Percentiles rank a stretch among this genome's conserved stretches.
Evolutionary conservation across 2,329 filamentous ascomycete species (phyloP).

Genomic region (Xylariaceae sp.): DNA sequence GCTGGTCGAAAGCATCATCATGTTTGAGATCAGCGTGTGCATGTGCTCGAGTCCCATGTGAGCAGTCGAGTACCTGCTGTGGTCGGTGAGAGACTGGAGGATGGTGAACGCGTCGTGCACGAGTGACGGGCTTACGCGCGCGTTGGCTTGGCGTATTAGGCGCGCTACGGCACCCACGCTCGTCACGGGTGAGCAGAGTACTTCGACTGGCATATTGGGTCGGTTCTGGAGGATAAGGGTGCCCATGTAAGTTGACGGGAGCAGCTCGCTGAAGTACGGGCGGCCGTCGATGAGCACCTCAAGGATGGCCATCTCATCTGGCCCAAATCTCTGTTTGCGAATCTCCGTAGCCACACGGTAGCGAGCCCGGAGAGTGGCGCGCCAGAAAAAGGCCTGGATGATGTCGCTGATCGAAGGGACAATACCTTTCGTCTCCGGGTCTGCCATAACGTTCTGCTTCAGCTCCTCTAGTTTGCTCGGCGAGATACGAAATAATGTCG

Average conservation of each 20-base stretch:
- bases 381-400: constrained; percentile 40
- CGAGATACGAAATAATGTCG: constrained; percentile 34
- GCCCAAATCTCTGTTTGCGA: constrained; percentile 15
- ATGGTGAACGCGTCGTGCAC: constrained; percentile 32
- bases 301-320: constrained; percentile 32
- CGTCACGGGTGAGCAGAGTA: constrained; percentile 30
- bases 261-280: constrained; percentile 29
- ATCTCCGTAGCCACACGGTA: constrained; percentile 29
- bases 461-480: constrained; percentile 34
- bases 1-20: constrained; percentile 30
- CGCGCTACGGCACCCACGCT: constrained; percentile 27
- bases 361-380: constrained; percentile 34
- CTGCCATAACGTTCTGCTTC: constrained; percentile 30
- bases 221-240: constrained; percentile 31
- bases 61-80: constrained; percentile 25
- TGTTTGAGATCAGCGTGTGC: constrained; percentile 32
- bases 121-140: constrained; percentile 26
- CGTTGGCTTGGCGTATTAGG: constrained; percentile 26
- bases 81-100: constrained; percentile 28
- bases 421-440: constrained; percentile 25
- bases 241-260: constrained; percentile 32
- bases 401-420: constrained; percentile 37
- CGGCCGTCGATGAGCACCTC: constrained; percentile 35
- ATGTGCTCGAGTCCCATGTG: constrained; percentile 27
- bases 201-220: constrained; percentile 23